Evolutionary conservation across 2,329 filamentous ascomycete species (phyloP).

Genomic region (Hymenoscyphus fraxineus): DNA sequence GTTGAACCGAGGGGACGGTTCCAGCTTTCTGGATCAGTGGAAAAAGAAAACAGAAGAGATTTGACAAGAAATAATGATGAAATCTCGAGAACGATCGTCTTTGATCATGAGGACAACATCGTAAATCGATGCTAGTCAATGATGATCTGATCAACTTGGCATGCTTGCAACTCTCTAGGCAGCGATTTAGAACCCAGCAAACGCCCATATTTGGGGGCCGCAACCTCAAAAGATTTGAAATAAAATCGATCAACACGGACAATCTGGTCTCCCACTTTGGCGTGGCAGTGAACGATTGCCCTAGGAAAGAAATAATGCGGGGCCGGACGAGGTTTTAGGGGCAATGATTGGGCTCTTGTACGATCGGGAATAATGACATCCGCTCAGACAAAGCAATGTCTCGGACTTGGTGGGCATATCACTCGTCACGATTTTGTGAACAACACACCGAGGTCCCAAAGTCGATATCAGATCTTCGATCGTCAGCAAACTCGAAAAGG

Average conservation of each 20-base stretch:
- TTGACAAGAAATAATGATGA: too few relatives aligned
- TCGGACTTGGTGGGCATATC: slow-evolving; percentile 1
- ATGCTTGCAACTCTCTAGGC: too few relatives aligned
- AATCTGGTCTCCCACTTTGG: neutral
- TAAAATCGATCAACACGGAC: neutral
- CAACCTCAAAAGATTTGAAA: neutral
- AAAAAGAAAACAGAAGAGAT: too few relatives aligned
- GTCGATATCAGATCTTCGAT: neutral
- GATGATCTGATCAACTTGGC: too few relatives aligned
- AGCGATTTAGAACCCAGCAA: too few relatives aligned
- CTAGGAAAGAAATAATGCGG: neutral
- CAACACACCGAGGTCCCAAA: neutral
- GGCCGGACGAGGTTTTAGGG: neutral
- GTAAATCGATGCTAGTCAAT: too few relatives aligned
- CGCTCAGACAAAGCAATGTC: slow-evolving; percentile 7
- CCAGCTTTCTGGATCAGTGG: too few relatives aligned
- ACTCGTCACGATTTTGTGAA: neutral
- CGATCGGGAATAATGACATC: slow-evolving; percentile 5
- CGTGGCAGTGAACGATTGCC: neutral
- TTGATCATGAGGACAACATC: too few relatives aligned
- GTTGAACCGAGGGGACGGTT: too few relatives aligned
- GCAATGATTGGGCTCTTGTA: slow-evolving; percentile 2
- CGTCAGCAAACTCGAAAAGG: neutral
- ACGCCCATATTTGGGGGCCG: neutral
- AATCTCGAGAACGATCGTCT: too few relatives aligned